These are phyloP conservation scores for Agastache rugosa DNA, from an alignment of 257 asterid species.

Conservation along the genomic window DNA sequence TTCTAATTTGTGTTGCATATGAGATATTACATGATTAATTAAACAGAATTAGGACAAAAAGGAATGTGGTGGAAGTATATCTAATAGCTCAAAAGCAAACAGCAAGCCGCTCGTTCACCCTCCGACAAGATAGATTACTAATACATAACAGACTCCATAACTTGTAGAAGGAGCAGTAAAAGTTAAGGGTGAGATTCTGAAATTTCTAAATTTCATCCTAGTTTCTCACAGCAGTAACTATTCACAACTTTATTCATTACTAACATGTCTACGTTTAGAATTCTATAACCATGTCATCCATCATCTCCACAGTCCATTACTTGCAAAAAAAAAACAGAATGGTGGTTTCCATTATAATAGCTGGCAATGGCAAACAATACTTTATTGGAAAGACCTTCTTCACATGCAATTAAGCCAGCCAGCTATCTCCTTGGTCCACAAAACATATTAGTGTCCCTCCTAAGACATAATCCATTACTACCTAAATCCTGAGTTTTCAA, in stretches of 20 bases:
- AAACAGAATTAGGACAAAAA: background rate
- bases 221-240: constrained; percentile 11
- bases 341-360: constrained; percentile 35
- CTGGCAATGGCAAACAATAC: constrained; percentile 42
- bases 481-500: constrained; percentile 3
- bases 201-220: background rate
- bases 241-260: background rate
- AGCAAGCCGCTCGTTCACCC: background rate
- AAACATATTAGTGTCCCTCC: constrained; percentile 17
- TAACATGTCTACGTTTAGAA: background rate
- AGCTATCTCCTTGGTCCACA: constrained; percentile 46
- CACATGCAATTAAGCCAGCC: constrained; percentile 47
- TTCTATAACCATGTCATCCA: constrained; percentile 9
- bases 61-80: background rate
- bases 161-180: background rate
- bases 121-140: background rate
- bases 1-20: background rate
- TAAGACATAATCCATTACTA: background rate
- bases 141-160: background rate
- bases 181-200: background rate
- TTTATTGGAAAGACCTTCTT: constrained; percentile 27
- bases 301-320: constrained; percentile 8
- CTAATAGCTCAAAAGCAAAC: background rate
- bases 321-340: constrained; percentile 30
- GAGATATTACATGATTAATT: background rate